Evolutionary conservation across 2,329 filamentous ascomycete species (phyloP).

Genomic region (Huntiella moniliformis): DNA sequence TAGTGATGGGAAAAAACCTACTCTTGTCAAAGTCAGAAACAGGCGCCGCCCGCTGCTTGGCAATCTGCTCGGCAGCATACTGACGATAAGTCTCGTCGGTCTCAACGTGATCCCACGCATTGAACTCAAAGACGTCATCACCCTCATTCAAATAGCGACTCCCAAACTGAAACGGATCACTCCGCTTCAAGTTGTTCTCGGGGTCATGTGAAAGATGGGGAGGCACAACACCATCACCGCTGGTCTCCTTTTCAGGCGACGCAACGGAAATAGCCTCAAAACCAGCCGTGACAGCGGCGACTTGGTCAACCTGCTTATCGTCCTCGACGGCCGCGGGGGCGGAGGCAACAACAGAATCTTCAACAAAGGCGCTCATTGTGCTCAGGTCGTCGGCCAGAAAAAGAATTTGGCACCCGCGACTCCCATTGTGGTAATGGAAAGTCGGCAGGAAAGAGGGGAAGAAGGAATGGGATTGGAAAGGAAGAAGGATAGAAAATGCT

Average conservation of each 20-base stretch:
- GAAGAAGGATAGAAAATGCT: conserved; percentile 4
- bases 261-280: not conserved
- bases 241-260: conserved; percentile 6
- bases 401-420: too few relatives aligned
- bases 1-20: conserved; percentile 21
- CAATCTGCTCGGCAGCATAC: conserved; percentile 70
- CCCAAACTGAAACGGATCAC: conserved; percentile 88
- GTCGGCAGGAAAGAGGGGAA: not conserved
- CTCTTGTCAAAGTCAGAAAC: conserved; percentile 87
- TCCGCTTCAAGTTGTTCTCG: conserved; percentile 60
- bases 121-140: conserved; percentile 91
- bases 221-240: conserved; percentile 20
- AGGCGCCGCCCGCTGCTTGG: conserved; percentile 65
- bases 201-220: conserved; percentile 55
- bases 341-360: conserved; percentile 4
- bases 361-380: conserved; percentile 8
- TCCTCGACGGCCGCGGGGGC: conserved; percentile 6
- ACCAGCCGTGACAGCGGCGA: not conserved
- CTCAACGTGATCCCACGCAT: conserved; percentile 96
- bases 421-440: too few relatives aligned
- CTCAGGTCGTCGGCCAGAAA: conserved; percentile 6
- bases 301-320: not conserved
- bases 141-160: conserved; percentile 66
- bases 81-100: conserved; percentile 75
- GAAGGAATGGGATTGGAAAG: conserved; percentile 6